phyloP scores from a whole-genome alignment of 2,329 filamentous ascomycete genomes.

The Sporothrix mexicana region DNA sequence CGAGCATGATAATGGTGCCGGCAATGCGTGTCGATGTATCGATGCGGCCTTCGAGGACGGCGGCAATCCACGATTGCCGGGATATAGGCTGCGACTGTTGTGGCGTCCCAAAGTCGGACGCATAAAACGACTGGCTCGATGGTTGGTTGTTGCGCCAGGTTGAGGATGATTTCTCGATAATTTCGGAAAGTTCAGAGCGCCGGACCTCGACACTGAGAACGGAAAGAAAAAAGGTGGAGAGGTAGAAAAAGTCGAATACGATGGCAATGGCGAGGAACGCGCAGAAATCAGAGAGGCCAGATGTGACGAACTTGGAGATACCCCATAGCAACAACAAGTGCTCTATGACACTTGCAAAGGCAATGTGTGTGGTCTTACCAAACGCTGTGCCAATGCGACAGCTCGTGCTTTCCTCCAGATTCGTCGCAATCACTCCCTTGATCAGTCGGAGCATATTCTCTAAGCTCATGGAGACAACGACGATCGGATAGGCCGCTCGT shows the following conservation, averaged over 20 bases:
- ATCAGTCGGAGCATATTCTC: constrained; percentile 81
- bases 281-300: constrained; percentile 72
- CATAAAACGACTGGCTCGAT: neutral
- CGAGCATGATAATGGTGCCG: constrained; percentile 73
- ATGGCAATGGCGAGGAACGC: constrained; percentile 76
- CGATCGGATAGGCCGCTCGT: constrained; percentile 74
- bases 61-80: constrained; percentile 63
- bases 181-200: constrained; percentile 76
- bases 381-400: constrained; percentile 75
- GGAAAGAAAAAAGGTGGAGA: constrained; percentile 79
- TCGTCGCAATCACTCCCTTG: constrained; percentile 75
- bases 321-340: constrained; percentile 70
- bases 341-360: constrained; percentile 69
- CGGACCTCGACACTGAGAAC: constrained; percentile 81
- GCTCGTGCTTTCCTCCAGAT: constrained; percentile 70
- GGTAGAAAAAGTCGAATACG: constrained; percentile 76
- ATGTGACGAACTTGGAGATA: constrained; percentile 70
- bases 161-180: constrained; percentile 63
- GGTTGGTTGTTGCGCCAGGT: constrained; percentile 44
- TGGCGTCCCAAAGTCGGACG: constrained; percentile 38
- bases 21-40: constrained; percentile 75
- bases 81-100: constrained; percentile 3
- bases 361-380: constrained; percentile 73
- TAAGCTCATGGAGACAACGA: constrained; percentile 76
- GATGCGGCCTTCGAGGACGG: constrained; percentile 66